These are phyloP conservation scores for Ustilago lituana DNA, from an alignment of 1,284 basidiomycete species.

Conservation along the genomic window DNA sequence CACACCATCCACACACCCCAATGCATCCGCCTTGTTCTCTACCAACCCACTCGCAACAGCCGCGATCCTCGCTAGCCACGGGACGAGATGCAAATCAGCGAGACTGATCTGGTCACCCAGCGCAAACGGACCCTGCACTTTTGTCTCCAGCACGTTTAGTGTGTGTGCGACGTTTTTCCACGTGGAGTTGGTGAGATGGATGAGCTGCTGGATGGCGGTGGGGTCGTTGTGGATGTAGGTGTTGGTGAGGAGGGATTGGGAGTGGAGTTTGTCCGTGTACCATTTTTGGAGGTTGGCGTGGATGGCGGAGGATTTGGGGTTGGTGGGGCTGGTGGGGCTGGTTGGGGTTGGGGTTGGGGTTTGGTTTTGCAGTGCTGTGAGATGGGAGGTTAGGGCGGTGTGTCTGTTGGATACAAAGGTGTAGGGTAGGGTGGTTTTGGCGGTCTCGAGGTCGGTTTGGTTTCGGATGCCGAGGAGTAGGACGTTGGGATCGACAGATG, in stretches of 20 bases:
- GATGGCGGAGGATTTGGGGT: conserved; percentile 55
- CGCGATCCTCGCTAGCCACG: conserved; percentile 75
- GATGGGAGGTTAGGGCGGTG: no score
- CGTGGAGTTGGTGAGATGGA: conserved; percentile 65
- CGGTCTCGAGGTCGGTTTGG: conserved; percentile 65
- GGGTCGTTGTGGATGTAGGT: conserved; percentile 62
- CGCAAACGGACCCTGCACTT: conserved; percentile 77
- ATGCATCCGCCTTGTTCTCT: neutral
- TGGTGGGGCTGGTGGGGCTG: conserved; percentile 70
- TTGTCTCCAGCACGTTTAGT: conserved; percentile 71
- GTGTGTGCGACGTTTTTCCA: conserved; percentile 72
- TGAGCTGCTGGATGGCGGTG: conserved; percentile 58
- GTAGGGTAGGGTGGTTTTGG: conserved; percentile 66
- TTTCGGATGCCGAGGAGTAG: conserved; percentile 67
- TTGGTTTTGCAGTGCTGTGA: conserved; percentile 72
- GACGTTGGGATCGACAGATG: conserved; percentile 70
- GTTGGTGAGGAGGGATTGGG: conserved; percentile 66
- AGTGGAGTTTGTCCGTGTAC: conserved; percentile 68
- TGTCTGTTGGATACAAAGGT: conserved; percentile 69
- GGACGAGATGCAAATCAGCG: conserved; percentile 81
- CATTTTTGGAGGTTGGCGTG: conserved; percentile 62
- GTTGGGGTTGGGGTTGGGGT: conserved; percentile 70
- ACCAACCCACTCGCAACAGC: conserved; percentile 15
- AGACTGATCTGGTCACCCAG: conserved; percentile 80
- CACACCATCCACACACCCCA: conserved; percentile 8